These are phyloP conservation scores for Bacidia rubella DNA, from an alignment of 495 filamentous ascomycete genomes.

Conservation along the genomic window DNA sequence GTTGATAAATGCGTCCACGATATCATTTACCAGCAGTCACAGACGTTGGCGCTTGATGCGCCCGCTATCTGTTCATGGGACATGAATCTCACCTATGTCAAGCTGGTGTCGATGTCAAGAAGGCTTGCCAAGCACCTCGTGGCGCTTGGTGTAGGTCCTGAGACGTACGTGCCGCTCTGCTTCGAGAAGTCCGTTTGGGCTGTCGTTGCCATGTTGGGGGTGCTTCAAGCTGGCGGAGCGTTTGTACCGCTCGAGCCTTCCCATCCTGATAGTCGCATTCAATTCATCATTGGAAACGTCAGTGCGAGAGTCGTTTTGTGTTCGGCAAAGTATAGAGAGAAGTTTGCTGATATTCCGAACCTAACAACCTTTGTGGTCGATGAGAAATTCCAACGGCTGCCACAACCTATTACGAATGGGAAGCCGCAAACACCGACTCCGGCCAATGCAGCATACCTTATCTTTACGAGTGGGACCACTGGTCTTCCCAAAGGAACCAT, in stretches of 20 bases:
- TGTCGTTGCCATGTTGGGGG: conserved; percentile 19
- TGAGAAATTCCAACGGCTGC: neutral
- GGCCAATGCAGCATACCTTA: conserved; percentile 33
- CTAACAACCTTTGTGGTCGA: conserved; percentile 7
- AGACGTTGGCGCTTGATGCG: conserved; percentile 2
- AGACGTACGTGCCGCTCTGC: conserved; percentile 19
- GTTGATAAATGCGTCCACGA: conserved; percentile 26
- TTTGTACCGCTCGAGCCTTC: conserved; percentile 31
- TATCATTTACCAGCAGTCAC: conserved; percentile 23
- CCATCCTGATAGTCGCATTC: conserved; percentile 22
- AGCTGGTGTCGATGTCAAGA: conserved; percentile 20
- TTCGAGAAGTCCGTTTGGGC: conserved; percentile 23
- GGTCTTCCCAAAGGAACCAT: conserved; percentile 58
- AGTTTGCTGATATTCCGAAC: conserved; percentile 4
- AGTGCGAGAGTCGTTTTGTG: conserved; percentile 12
- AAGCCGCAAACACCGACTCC: neutral
- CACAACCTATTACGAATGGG: neutral
- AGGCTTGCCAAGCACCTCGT: conserved; percentile 11
- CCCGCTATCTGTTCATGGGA: conserved; percentile 17
- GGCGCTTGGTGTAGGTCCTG: conserved; percentile 14
- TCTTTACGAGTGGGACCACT: conserved; percentile 55
- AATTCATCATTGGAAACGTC: conserved; percentile 16
- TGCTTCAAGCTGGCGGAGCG: conserved; percentile 23
- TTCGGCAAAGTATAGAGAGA: conserved; percentile 6
- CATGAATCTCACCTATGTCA: conserved; percentile 11